Conservation (phyloP, 1,284 basidiomycete genomes). For the Neonothopanus nambi region DNA sequence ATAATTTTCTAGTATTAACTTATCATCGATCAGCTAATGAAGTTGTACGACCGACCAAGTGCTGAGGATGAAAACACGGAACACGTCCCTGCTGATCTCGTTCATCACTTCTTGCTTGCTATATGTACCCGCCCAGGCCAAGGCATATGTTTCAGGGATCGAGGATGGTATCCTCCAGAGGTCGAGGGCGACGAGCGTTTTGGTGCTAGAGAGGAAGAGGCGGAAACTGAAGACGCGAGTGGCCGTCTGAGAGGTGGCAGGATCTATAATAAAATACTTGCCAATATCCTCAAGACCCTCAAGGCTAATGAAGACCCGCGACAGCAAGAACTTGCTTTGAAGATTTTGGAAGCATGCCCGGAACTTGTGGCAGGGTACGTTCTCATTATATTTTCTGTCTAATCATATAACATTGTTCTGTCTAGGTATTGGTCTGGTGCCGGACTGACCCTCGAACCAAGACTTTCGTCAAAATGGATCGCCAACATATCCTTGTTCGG, state of each 20-base stretch:
- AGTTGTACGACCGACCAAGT: constrained; percentile 63
- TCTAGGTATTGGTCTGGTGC: constrained; percentile 76
- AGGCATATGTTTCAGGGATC: constrained; percentile 87
- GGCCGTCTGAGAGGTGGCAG: constrained; percentile 36
- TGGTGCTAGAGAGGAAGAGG: constrained; percentile 15
- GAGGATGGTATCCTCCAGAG: constrained; percentile 88
- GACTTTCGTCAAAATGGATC: constrained; percentile 87
- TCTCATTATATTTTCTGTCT: constrained; percentile 1
- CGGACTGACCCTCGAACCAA: constrained; percentile 80
- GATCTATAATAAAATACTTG: constrained; percentile 85
- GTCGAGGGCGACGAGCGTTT: constrained; percentile 26
- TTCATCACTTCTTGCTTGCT: constrained; percentile 85
- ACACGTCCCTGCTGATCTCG: constrained; percentile 74
- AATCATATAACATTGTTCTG: neutral
- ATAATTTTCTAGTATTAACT: neutral
- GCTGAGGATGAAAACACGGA: constrained; percentile 54
- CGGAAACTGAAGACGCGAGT: constrained; percentile 28
- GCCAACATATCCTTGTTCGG: constrained; percentile 84
- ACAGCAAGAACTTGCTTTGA: constrained; percentile 83
- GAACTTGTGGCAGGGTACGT: constrained; percentile 80
- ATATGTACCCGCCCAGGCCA: constrained; percentile 83
- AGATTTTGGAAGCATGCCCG: constrained; percentile 79
- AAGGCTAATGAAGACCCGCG: constrained; percentile 83
- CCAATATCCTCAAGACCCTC: constrained; percentile 71
- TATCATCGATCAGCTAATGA: constrained; percentile 49